Base-by-base conservation (phyloP, 1,284 basidiomycete species). In the Vanrija pseudolonga region DNA sequence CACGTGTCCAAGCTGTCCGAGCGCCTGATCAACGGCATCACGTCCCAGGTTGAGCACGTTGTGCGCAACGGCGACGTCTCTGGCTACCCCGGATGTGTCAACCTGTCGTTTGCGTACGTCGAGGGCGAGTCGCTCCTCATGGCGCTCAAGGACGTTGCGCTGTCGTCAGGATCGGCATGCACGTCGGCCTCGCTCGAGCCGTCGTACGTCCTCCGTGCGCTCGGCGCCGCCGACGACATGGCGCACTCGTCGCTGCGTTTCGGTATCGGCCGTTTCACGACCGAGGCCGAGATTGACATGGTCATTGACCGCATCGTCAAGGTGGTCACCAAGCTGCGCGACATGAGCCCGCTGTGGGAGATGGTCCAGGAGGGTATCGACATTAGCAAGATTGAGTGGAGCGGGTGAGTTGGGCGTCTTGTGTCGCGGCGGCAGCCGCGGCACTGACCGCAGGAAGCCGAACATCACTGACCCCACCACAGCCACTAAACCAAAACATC, bases 151-250 rank as follows among this genome's bases (percentile, higher is more conserved):
- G 92, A 98, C 70, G 88, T 98, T 57, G 96, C 96, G 5, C 82
- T 99, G 36, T 98, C 95, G 14, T 98, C 95, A 2, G 96, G 96
- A 47, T 96, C 92, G 66, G 96, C 96, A 11, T 99, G 96, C 71
- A 99, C 96, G 15, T 98, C 94, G 0, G 96, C 96, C 3, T 98
- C 95, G 15, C 82, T 99, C 50, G 96, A 99, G 77, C 96, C 96
- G 6, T 97, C 93, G 36, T 99, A 99, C 72, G 96, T 99, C 12
- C 84, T 99, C 24, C 87, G 96, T 56, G 96, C 96, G 2, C 83
- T 99, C 40, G 95, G 92, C 63, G 89, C 94, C 42, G 90, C 93
- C 26, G 96, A 99, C 76, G 96, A 98, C 70, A 97, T 98, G 89
- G 96, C 96, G 0, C 96, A 99, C 75, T 98, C 94, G 12, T 96